Base-by-base conservation (phyloP, 2,329 filamentous ascomycete species). In the Cadophora sp. region DNA sequence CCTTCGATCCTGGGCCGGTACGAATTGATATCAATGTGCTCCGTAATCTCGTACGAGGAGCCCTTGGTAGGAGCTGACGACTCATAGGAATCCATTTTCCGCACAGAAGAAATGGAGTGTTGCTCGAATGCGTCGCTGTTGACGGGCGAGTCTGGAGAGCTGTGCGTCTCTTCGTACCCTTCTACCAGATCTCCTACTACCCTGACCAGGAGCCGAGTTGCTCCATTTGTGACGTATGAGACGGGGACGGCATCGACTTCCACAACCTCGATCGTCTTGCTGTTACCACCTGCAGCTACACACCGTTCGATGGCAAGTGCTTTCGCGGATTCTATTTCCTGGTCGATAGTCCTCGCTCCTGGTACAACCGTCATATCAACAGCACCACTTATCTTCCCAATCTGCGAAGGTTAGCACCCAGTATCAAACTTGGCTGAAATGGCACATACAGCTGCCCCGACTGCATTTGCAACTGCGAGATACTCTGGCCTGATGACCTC, bases 391-490 rank as follows among this genome's bases (percentile, higher is more conserved):
- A 76, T 72, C 56, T 76, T 76, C 8, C 70, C 73, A 60, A 76
- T 73, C 74, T 76, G 63, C 8, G 8, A 39, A 48, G 22, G 9
- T 71, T 33, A 66, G 59, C 47, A 6, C 50, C 5, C 18, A 16
- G 2, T n/a, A 8, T n/a, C 11, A 59, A 22, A n/a, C 1, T 48
- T 6, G 14, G 11, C 51, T n/a, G 7, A 22, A 33, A n/a, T 11
- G 13, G 39, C 18, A 87, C 82, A 62, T 77, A 72, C 81, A 76
- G 87, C 87, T 0, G 87, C 86, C 6, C 87, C 87, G 2, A 89
- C 83, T 0, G 87, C 86, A 73, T 89, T 89, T 3, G 86, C 86
- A 0, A 84, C 85, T 65, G 84, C 84, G 36, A 85, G 80, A 59
- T 83, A 83, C 1, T 82, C 80, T 0, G 86, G 86, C 4, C 81